These are phyloP conservation scores for Mentha longifolia DNA, from an alignment of 257 asterid genomes.

Conservation along the genomic window DNA sequence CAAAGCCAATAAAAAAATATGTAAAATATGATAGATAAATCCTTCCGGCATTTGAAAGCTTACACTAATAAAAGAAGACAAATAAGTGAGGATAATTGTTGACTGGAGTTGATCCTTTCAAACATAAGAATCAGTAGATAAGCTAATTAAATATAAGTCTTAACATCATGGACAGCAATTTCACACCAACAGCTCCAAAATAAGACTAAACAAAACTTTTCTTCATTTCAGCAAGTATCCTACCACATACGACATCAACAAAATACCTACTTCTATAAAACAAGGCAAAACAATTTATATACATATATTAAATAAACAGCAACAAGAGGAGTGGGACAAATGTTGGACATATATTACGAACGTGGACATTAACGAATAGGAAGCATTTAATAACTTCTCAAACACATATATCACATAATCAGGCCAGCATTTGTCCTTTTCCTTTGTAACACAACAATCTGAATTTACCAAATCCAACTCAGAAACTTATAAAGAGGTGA, in stretches of 20 bases:
- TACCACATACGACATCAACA: slow-evolving; percentile 21
- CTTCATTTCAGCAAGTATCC: slow-evolving; percentile 21
- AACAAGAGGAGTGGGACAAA: slow-evolving; percentile 23
- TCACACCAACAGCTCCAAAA: slow-evolving; percentile 19
- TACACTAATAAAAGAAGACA: slow-evolving; percentile 8
- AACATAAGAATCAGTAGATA: slow-evolving; percentile 7
- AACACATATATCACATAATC: slow-evolving; percentile 15
- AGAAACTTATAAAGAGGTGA: slow-evolving; percentile 22
- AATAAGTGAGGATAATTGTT: slow-evolving; percentile 13
- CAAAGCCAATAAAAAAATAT: slow-evolving; percentile 18
- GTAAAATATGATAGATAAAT: neutral
- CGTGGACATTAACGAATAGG: slow-evolving; percentile 30
- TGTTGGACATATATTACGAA: slow-evolving; percentile 15
- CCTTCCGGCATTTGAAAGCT: neutral
- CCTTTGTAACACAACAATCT: slow-evolving; percentile 1
- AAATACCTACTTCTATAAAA: slow-evolving; percentile 19
- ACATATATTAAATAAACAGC: neutral
- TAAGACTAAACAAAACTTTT: slow-evolving; percentile 3
- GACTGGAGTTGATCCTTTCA: slow-evolving; percentile 25
- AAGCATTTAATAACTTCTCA: slow-evolving; percentile 11
- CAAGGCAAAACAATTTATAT: neutral
- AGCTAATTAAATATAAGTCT: slow-evolving; percentile 3
- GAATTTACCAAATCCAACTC: slow-evolving; percentile 22
- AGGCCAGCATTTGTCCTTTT: slow-evolving; percentile 15
- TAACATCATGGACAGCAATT: slow-evolving; percentile 22